These are phyloP conservation scores for Globisporangium echinulatum DNA, from an alignment of 352 stramenopile species.

Conservation along the genomic window DNA sequence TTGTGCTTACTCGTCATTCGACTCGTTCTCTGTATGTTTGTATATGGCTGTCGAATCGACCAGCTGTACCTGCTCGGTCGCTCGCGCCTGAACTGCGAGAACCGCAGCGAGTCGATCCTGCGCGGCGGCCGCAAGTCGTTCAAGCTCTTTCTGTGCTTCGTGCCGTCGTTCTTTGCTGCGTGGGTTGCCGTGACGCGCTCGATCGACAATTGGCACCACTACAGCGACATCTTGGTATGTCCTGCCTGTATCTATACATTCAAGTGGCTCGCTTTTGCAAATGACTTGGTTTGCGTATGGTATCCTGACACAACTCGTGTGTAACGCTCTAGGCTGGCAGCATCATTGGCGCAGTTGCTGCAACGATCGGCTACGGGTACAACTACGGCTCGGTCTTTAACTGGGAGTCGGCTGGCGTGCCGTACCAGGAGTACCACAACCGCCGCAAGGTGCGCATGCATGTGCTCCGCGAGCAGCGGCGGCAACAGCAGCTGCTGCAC, in stretches of 20 bases:
- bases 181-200: constrained; percentile 73
- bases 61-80: constrained; percentile 69
- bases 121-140: constrained; percentile 50
- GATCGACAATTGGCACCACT: constrained; percentile 85
- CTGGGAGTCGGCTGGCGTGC: constrained; percentile 25
- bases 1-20: too few species aligned
- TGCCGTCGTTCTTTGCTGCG: constrained; percentile 45
- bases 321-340: constrained; percentile 27
- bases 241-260: background rate
- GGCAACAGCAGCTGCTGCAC: constrained; percentile 10
- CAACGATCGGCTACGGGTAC: constrained; percentile 51
- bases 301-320: too few species aligned
- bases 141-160: constrained; percentile 64
- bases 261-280: background rate
- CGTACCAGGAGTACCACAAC: constrained; percentile 24
- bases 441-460: constrained; percentile 21
- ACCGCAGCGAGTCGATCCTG: constrained; percentile 37
- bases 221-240: constrained; percentile 62
- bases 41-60: too few species aligned
- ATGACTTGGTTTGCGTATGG: too few species aligned
- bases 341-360: constrained; percentile 54
- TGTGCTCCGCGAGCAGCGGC: constrained; percentile 13
- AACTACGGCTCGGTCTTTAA: constrained; percentile 64
- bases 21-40: too few species aligned
- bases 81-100: constrained; percentile 48